Base-by-base conservation (phyloP, 225 moss, liverwort and hornwort species). In the Physcomitrium patens region DNA sequence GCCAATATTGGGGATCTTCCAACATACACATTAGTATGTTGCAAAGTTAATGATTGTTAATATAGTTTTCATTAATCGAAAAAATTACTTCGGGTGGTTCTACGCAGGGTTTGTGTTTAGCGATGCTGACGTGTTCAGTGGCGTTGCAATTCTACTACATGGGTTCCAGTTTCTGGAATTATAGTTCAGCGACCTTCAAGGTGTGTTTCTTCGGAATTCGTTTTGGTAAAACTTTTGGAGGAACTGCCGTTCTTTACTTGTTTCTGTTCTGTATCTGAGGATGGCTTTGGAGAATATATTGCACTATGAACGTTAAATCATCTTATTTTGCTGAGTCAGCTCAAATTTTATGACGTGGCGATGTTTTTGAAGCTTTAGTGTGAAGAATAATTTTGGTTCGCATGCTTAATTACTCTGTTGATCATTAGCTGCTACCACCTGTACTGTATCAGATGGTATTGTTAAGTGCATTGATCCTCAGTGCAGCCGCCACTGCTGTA, bases 81-180 rank as follows among this genome's bases (percentile, higher is more conserved):
- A 26, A 19, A 42, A 20, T 11, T 26, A 27, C 17, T 67, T 61
- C 11, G 13, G 24, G 4, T 54, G 59, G 28, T 52, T 17, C 12
- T 73, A 6, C 76, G 80, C 85, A 88, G 88, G 68, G 55, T 52
- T 42, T 80, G 52, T 88, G 85, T 73, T 46, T 88, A 19, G 8
- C 47, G 47, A 72, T 83, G 72, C 80, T 88, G 60, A 72, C 72
- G 63, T 72, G 0, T 80, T 78, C 88, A 20, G 72, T 80, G 20
- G 54, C 79, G 5, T 71, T 87, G 84, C 84, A 87, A 77, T 77
- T 57, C 63, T 82, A 82, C 67, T 82, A 84, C 65, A 49, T 82
- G 68, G 79, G 79, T 57, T 63, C 81, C 54, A 68, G 71, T 64
- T 75, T 85, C 56, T 75, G 79, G 84, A 60, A 71, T 51, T 42